Evolutionary conservation across 331 rosid species (phyloP), one percentile per base, ranked within the genome.

Genomic region (Rosa hybrid): DNA sequence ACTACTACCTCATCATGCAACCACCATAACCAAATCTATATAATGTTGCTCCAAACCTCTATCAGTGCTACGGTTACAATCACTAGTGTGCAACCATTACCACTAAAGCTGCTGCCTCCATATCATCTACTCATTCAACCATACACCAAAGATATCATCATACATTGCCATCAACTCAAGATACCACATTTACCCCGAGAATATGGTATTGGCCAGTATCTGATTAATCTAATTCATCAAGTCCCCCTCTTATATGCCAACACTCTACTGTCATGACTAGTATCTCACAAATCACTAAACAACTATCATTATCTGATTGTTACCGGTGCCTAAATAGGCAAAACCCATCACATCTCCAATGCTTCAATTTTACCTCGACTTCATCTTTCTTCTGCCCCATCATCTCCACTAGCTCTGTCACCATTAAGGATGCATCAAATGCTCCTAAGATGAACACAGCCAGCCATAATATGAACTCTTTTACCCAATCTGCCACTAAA

Each of bases 131-230:
- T 75, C 49, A 68, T 13, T 68, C 50, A 20, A 18, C 49, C 72
- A 62, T 76, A 21, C 7, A 42, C 72, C 7, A 62, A 1, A 46
- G 2, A 4, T 10, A 76, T 62, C 48, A 18, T 60, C 54, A 18
- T 57, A 3, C 12, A 14, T 34, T 62, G 12, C 34, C 65, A 80
- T n/a, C 71, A 77, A 48, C 34, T 34, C 2, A 44, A 63, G 56
- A 63, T 18, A 54, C 80, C 72, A 46, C 20, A 77, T 30, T 60
- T 6, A 67, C 45, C n/a, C 4, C 4, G 8, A 60, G 79, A 45
- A 76, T 14, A 76, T 44, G 21, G 14, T 44, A 68, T 38, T 2
- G 62, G 25, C 68, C 49, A 71, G 74, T 82, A n/a, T 21, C 65
- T 59, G 7, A 59, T 59, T 12, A 8, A 56, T 8, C 21, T 8